Evolutionary conservation across 2,329 filamentous ascomycete species (phyloP), one percentile per base, ranked within the genome.

Genomic region (Sclerotinia trifoliorum): DNA sequence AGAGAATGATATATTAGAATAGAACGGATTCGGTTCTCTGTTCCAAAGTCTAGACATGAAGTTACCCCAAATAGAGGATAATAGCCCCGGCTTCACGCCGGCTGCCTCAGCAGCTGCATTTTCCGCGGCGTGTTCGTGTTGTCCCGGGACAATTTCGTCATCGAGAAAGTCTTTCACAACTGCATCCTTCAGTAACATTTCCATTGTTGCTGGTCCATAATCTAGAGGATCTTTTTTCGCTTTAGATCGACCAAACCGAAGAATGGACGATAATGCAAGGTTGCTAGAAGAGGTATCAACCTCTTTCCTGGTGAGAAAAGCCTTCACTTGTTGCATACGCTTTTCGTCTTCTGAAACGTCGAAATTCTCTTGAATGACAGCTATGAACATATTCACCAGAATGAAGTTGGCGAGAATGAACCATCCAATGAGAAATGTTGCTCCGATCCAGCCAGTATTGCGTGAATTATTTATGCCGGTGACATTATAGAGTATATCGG

Each of bases 351-450:
- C 95, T 4, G 94, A 96, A 35, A 99, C 93, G 80, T 99, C 95
- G 78, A 99, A 99, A 76, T 97, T 99, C 78, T 99, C 95, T 79
- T 99, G 95, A 73, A 99, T 99, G 81, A 99, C 95, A 83, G 95
- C 95, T 91, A 99, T 98, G 83, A 99, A 99, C 95, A 99, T 99
- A 77, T 98, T 99, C 81, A 99, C 82, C 70, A 98, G 86, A 80
- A 99, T 96, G 78, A 98, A 94, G 79, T 96, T 97, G 7, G 93
- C 86, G 55, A 99, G 85, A 68, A 97, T 95, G 79, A 97, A 98
- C 95, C 95, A 99, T 73, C 94, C 85, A 71, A 97, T 92, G 73
- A 97, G 85, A 74, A 99, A 97, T 1, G 92, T 84, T 11, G 94
- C 93, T 13, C 92, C 93, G 68, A 98, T 93, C 94, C 95, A 98